Evolutionary conservation across 345 rosid genomes (phyloP), one percentile per base, ranked within the genome.

Genomic region (Eutrema japonicum): DNA sequence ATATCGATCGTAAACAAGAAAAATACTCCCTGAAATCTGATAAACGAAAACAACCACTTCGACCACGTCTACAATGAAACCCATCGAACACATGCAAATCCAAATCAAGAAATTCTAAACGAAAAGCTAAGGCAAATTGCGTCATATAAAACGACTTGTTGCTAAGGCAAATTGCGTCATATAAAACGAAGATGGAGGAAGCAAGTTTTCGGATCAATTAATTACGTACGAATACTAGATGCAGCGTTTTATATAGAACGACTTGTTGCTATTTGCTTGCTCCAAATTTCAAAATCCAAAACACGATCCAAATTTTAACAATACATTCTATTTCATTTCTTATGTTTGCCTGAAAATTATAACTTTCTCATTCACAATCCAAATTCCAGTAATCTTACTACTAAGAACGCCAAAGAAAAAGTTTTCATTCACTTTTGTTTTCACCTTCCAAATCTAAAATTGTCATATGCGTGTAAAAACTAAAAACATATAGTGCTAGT

Each of bases 191-290:
- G 74, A 3, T 36, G 49, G 66, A 48, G 37, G 14, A 51, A 68
- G 42, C 53, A 16, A 40, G 4, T 55, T 58, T 58, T 46, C 29
- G 13, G 64, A 55, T 54, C 26, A 32, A 2, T 45, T n/a, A 37
- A 26, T 13, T 53, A 55, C 2, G 9, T 7, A 30, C 22, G 38
- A 54, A 45, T 32, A 5, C 5, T 50, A 32, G 11, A 60, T 43
- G 62, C 62, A 52, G 47, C 43, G 70, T 53, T 72, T 22, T 54
- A 64, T 64, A 64, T 72, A 61, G 68, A 40, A 5, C n/a, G 6
- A 37, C 10, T n/a, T 38, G 22, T 53, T 68, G 6, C 6, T 16
- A 33, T 50, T 51, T 67, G 61, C 51, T n/a, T 67, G 7, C 54
- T 41, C 4, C 45, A 41, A 41, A 41, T 8, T 38, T 0, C 11